A percentile compares a stretch with the other conserved stretches of the same genome.
Evolutionary conservation across 257 asterid genomes (phyloP).

Genomic region (Scutellaria galericulata): DNA sequence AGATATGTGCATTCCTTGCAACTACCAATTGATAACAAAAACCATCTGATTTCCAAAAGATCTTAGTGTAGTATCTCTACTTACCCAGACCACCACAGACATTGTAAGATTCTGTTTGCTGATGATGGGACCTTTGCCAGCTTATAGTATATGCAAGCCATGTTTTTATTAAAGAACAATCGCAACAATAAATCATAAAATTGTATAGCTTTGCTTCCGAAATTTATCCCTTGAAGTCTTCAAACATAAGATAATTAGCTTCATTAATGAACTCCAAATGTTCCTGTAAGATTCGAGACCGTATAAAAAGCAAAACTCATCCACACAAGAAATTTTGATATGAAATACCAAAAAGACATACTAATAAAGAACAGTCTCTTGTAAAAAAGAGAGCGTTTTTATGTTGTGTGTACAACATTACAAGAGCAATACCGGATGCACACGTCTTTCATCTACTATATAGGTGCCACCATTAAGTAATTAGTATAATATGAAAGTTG

Average conservation of each 20-base stretch:
- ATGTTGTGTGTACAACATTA: background rate
- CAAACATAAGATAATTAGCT: too few relatives aligned
- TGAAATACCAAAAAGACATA: background rate
- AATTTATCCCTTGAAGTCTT: too few relatives aligned
- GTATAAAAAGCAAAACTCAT: too few relatives aligned
- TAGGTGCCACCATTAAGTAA: background rate
- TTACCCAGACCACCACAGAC: background rate
- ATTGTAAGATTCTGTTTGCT: background rate
- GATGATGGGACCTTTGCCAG: background rate
- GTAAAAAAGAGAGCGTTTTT: background rate
- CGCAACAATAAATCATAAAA: too few relatives aligned
- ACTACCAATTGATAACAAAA: background rate
- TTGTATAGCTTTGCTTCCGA: too few relatives aligned
- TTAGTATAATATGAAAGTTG: background rate
- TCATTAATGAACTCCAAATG: background rate
- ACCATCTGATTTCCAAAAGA: background rate
- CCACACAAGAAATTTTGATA: too few relatives aligned
- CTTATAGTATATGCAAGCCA: background rate
- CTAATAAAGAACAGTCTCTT: background rate
- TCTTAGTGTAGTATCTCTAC: background rate
- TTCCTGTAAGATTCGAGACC: too few relatives aligned
- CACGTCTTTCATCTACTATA: background rate
- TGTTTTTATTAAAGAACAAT: too few relatives aligned
- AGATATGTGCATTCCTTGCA: background rate
- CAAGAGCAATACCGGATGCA: background rate